Conservation (phyloP, 176 grass and related monocot species). For the Saccharum officinarum region DNA sequence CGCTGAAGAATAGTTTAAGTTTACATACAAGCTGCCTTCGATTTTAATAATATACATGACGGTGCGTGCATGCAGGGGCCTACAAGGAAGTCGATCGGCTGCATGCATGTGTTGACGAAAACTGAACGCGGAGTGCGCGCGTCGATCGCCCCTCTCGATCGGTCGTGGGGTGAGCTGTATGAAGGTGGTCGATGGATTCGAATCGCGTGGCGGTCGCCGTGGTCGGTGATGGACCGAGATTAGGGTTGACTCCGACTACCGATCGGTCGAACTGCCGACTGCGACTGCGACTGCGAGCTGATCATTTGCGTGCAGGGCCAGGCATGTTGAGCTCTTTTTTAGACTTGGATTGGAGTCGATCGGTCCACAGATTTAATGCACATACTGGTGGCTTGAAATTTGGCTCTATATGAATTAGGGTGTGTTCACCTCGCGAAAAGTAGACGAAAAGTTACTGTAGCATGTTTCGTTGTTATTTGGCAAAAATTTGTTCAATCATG, state of each 20-base stretch:
- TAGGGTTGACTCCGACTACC: not conserved
- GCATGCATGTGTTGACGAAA: not conserved
- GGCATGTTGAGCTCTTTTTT: not conserved
- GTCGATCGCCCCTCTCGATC: not conserved
- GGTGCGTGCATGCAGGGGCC: no score
- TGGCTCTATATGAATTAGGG: no score
- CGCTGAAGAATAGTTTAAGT: not conserved
- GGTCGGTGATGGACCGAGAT: conserved; percentile 15
- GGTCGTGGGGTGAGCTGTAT: not conserved
- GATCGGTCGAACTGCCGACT: not conserved
- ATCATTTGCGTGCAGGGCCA: conserved; percentile 9
- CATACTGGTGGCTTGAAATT: not conserved
- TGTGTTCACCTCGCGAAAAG: no score
- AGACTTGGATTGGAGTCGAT: not conserved
- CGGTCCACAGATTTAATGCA: not conserved
- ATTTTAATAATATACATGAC: not conserved
- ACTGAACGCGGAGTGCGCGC: not conserved
- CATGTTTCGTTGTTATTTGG: no score
- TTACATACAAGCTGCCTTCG: not conserved
- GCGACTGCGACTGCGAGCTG: not conserved
- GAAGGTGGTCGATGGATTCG: not conserved
- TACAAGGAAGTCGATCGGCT: not conserved
- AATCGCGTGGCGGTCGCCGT: conserved; percentile 10
- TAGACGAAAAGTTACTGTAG: no score
- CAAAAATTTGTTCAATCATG: no score